Base-by-base conservation (phyloP, 352 stramenopile species). In the Blastocystis hominis region DNA sequence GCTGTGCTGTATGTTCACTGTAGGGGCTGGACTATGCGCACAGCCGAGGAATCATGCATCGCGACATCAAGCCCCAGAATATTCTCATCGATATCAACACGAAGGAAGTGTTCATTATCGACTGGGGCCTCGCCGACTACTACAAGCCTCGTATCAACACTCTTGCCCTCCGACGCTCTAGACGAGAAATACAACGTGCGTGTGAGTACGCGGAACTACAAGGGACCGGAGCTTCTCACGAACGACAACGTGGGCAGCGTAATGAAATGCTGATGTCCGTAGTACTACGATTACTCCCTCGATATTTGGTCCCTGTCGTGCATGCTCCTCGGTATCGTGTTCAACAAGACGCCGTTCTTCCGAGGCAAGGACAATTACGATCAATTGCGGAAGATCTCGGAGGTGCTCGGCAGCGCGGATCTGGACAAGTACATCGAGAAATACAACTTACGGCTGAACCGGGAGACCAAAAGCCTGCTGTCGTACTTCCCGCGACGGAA, bases 21-120 rank as follows among this genome's bases (percentile, higher is more conserved):
- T 30, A 30, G 24, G 96, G 96, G 9, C 91, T 99, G 42, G 96
- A 99, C 92, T 98, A 97, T 90, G 98, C 95, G 89, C 97, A 99
- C 92, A 95, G 94, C 13, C 98, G 98, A 87, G 96, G 96, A 53
- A 98, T 99, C 88, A 99, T 99, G 96, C 97, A 99, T 91, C 93
- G 97, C 70, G 97, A 99, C 90, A 95, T 99, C 30, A 99, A 99
- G 92, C 97, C 96, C 24, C 96, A 98, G 91, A 99, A 99, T 90
- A 95, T 89, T 9, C 98, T 99, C 95, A 98, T 98, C 89, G 96
- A 99, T 91, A 96, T 98, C 88, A 94, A 98, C 75, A 97, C 98
- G 89, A 92, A 95, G 40, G 93, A 98, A 90, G 92, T 99, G 42
- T 93, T 95, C 24, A 91, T 99, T 15, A 99, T 99, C 89, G 97